Percentiles rank a stretch among this genome's conserved stretches.
Evolutionary conservation across 495 filamentous ascomycete genomes (phyloP).

Genomic region (Pseudomonodictys pantanalensis): DNA sequence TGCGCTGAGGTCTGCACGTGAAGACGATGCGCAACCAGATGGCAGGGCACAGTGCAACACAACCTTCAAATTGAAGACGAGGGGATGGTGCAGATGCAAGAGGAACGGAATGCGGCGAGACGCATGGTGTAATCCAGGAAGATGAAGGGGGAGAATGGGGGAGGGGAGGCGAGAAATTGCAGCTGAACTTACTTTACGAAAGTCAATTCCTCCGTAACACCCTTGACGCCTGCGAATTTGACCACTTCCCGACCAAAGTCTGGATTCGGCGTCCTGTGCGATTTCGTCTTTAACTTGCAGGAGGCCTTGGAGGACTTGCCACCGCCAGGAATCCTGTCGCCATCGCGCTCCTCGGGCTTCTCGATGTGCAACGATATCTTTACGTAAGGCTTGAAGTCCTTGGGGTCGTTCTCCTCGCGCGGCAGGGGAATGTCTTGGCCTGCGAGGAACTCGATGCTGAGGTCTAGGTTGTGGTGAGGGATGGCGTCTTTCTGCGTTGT

Average conservation of each 20-base stretch:
- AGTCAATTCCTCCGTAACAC: conserved; percentile 71
- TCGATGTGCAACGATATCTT: conserved; percentile 81
- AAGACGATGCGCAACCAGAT: too few species aligned
- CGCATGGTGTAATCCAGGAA: conserved; percentile 6
- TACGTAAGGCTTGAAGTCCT: conserved; percentile 71
- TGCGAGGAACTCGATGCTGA: conserved; percentile 54
- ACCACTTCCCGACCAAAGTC: conserved; percentile 67
- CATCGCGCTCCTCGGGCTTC: conserved; percentile 45
- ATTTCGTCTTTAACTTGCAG: conserved; percentile 69
- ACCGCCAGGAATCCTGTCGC: conserved; percentile 46
- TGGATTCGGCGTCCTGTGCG: conserved; percentile 58
- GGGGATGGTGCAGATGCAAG: too few species aligned
- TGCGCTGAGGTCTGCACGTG: too few species aligned
- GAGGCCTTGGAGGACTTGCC: conserved; percentile 53
- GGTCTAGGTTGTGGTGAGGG: conserved; percentile 49
- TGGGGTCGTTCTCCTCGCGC: conserved; percentile 51
- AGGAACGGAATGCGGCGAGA: not conserved
- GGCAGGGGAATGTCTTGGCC: conserved; percentile 58
- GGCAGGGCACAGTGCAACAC: too few species aligned
- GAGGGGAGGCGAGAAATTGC: too few species aligned
- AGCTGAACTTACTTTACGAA: conserved; percentile 77
- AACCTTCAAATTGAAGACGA: too few species aligned
- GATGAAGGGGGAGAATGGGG: conserved; percentile 17
- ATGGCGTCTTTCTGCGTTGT: conserved; percentile 27
- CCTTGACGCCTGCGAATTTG: conserved; percentile 57